These are phyloP conservation scores for Leccinum subgranulosum DNA, from an alignment of 768 basidiomycete species.

Conservation along the genomic window DNA sequence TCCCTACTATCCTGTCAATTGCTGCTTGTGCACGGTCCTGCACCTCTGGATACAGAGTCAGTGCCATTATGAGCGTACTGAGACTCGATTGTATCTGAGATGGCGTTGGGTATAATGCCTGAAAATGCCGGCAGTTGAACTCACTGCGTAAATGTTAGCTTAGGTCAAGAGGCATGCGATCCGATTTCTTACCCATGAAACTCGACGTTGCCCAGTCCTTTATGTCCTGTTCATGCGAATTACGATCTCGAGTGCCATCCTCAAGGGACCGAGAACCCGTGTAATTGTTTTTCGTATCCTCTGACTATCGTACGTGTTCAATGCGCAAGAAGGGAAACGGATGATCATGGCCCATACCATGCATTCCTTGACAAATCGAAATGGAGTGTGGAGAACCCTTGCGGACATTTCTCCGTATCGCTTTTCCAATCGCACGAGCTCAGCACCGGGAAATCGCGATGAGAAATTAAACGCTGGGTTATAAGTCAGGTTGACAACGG, in stretches of 20 bases:
- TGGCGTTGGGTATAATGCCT: not conserved
- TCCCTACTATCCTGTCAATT: constrained; percentile 19
- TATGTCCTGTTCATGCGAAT: constrained; percentile 16
- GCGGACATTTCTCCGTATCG: constrained; percentile 10
- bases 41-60: constrained; percentile 22
- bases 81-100: constrained; percentile 16
- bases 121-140: not conserved
- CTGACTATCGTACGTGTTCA: constrained; percentile 12
- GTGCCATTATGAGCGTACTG: constrained; percentile 15
- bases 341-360: constrained; percentile 7
- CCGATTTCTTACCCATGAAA: constrained; percentile 18
- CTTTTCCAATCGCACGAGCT: constrained; percentile 6
- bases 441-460: constrained; percentile 17
- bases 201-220: constrained; percentile 15
- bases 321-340: not conserved
- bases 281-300: constrained; percentile 18
- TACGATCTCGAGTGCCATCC: constrained; percentile 3
- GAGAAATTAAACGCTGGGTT: constrained; percentile 18
- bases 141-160: constrained; percentile 18
- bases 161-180: not conserved
- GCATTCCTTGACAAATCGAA: constrained; percentile 23
- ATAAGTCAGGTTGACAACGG: not conserved
- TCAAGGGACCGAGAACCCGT: constrained; percentile 20
- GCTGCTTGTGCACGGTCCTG: constrained; percentile 20
- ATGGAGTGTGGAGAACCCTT: constrained; percentile 15